phyloP scores from a whole-genome alignment of 441 rosid genomes.

The Syzygium malaccense region DNA sequence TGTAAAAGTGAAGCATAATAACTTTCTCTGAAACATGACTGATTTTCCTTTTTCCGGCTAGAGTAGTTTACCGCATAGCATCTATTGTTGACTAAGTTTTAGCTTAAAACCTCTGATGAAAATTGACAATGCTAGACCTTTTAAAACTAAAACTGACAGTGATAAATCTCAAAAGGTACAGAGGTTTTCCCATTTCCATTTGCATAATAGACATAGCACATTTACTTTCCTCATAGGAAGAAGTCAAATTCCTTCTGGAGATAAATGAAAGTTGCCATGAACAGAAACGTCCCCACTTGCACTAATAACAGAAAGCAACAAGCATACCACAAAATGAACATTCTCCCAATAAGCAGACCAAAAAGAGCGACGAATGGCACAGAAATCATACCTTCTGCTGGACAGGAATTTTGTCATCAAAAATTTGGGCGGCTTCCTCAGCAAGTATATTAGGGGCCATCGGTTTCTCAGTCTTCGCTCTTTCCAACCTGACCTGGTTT shows the following conservation, averaged over 20 bases:
- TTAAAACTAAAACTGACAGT: not conserved
- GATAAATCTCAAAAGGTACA: not conserved
- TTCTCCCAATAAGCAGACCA: not conserved
- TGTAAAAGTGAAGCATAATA: not conserved
- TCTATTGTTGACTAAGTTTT: not conserved
- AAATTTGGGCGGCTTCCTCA: constrained; percentile 76
- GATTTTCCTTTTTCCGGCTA: not conserved
- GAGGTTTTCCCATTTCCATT: not conserved
- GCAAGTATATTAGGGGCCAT: constrained; percentile 51
- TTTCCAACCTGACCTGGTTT: constrained; percentile 43
- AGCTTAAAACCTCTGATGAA: not conserved
- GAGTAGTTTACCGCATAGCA: not conserved
- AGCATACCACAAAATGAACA: not conserved
- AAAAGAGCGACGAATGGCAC: not conserved
- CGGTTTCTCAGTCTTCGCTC: constrained; percentile 64
- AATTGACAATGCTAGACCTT: not conserved
- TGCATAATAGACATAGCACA: not conserved
- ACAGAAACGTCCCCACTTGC: not conserved
- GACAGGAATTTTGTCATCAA: constrained; percentile 56
- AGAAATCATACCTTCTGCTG: constrained; percentile 61
- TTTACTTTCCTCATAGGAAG: not conserved
- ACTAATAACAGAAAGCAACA: not conserved
- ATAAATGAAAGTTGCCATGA: not conserved
- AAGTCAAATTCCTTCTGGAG: not conserved
- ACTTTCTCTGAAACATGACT: not conserved